Percentiles rank a stretch among this genome's conserved stretches.
Conservation (phyloP, 2,329 filamentous ascomycete genomes). For the Nigrospora oryzae region DNA sequence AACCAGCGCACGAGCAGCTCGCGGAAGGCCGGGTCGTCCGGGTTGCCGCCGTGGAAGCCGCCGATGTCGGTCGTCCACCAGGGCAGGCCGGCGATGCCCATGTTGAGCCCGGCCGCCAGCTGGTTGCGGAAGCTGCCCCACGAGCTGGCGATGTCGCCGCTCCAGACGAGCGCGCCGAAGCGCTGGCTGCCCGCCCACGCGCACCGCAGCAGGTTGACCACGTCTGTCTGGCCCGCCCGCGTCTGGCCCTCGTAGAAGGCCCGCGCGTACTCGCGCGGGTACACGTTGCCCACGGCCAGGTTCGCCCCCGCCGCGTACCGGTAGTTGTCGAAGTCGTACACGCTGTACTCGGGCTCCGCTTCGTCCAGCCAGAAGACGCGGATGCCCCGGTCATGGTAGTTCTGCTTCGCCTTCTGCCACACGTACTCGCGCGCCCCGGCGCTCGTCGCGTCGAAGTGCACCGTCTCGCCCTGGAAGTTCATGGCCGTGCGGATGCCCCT, state of each 20-base stretch:
- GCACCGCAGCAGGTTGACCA: conserved; percentile 42
- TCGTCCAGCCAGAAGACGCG: conserved; percentile 62
- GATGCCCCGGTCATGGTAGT: conserved; percentile 56
- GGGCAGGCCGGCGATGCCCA: conserved; percentile 54
- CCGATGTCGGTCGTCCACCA: conserved; percentile 69
- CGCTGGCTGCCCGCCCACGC: conserved; percentile 49
- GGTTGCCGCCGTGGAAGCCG: conserved; percentile 59
- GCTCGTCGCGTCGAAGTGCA: conserved; percentile 58
- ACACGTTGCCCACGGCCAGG: conserved; percentile 45
- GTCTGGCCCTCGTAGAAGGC: conserved; percentile 46
- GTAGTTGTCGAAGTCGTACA: conserved; percentile 61
- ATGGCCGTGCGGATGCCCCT: conserved; percentile 49
- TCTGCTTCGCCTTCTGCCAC: conserved; percentile 48
- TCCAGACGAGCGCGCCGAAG: conserved; percentile 59
- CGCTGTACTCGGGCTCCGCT: conserved; percentile 56
- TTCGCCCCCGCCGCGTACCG: conserved; percentile 49
- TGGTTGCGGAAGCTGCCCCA: conserved; percentile 53
- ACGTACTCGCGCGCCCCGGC: conserved; percentile 48
- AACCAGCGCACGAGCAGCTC: conserved; percentile 62
- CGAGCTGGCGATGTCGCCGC: conserved; percentile 56
- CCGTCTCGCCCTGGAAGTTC: conserved; percentile 49
- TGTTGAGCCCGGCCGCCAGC: conserved; percentile 55
- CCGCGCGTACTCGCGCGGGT: conserved; percentile 42
- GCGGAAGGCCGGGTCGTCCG: conserved; percentile 43
- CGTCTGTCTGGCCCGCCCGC: conserved; percentile 36